Conservation (phyloP, 2,329 filamentous ascomycete genomes). For the Exophiala dermatitidis region DNA sequence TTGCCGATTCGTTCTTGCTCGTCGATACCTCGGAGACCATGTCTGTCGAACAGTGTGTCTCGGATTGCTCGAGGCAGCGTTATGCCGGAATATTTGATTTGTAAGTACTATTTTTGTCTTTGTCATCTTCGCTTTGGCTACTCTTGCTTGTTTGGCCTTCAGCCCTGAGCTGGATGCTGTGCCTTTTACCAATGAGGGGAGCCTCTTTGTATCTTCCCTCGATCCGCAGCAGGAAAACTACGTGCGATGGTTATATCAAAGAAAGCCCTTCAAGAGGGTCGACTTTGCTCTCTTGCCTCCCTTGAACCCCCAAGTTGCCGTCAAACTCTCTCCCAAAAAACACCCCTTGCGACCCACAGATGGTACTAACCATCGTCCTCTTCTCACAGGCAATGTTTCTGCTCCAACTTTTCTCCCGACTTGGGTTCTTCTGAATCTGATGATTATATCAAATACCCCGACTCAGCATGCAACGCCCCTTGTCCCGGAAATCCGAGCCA, state of each 20-base stretch:
- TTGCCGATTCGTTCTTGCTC: constrained; percentile 13
- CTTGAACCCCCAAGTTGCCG: no score
- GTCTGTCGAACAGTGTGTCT: constrained; percentile 17
- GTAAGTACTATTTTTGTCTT: constrained; percentile 7
- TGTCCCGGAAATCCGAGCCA: constrained; percentile 18
- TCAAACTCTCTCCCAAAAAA: not conserved
- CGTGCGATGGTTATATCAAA: no score
- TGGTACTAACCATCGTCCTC: not conserved
- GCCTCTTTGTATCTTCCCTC: no score
- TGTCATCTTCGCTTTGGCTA: not conserved
- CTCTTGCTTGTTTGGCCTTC: no score
- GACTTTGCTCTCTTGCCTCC: no score
- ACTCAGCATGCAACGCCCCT: constrained; percentile 16
- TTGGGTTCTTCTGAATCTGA: not conserved
- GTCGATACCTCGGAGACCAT: constrained; percentile 14
- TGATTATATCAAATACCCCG: constrained; percentile 19
- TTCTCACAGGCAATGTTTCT: constrained; percentile 12
- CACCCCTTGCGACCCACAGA: not conserved
- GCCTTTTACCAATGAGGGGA: no score
- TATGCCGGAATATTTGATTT: constrained; percentile 14
- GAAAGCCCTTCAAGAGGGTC: no score
- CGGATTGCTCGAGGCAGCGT: constrained; percentile 4
- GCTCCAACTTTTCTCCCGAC: constrained; percentile 6
- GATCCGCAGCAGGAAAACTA: no score
- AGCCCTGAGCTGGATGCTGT: no score